Conservation (phyloP, 768 basidiomycete genomes). For the Ramaria sp. region DNA sequence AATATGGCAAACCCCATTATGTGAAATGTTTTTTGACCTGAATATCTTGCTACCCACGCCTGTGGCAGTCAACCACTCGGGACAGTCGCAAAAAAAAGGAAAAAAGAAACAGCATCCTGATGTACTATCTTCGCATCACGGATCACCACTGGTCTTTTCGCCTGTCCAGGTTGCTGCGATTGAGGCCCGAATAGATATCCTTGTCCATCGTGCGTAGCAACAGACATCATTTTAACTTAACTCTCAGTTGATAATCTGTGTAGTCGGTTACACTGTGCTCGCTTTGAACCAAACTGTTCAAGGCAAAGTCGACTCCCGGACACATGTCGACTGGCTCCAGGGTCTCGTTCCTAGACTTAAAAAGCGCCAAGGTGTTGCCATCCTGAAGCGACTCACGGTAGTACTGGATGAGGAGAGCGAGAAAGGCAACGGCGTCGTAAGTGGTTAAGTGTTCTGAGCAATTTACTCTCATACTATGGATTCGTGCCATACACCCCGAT, state of each 20-base stretch:
- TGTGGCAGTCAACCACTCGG: neutral
- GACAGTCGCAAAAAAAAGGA: neutral
- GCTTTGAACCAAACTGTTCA: constrained; percentile 66
- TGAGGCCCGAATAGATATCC: constrained; percentile 54
- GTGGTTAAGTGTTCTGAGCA: constrained; percentile 13
- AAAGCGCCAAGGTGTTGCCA: constrained; percentile 46
- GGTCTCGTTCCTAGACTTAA: constrained; percentile 48
- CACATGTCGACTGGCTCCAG: constrained; percentile 54
- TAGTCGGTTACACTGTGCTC: constrained; percentile 83
- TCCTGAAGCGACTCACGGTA: constrained; percentile 70
- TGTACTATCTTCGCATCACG: neutral
- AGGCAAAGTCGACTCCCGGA: constrained; percentile 61
- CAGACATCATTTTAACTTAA: neutral
- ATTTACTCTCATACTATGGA: neutral
- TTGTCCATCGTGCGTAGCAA: constrained; percentile 51
- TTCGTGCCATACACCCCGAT: neutral
- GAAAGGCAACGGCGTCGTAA: constrained; percentile 73
- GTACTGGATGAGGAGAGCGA: constrained; percentile 76
- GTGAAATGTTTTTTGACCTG: neutral
- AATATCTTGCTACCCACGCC: neutral
- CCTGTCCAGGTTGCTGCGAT: constrained; percentile 44
- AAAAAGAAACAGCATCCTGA: neutral
- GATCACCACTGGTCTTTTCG: constrained; percentile 28
- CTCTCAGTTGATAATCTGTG: neutral
- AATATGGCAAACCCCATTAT: too few relatives aligned